Base-by-base conservation (phyloP, 108 stramenopile species). In the Fragilaria crotonensis region DNA sequence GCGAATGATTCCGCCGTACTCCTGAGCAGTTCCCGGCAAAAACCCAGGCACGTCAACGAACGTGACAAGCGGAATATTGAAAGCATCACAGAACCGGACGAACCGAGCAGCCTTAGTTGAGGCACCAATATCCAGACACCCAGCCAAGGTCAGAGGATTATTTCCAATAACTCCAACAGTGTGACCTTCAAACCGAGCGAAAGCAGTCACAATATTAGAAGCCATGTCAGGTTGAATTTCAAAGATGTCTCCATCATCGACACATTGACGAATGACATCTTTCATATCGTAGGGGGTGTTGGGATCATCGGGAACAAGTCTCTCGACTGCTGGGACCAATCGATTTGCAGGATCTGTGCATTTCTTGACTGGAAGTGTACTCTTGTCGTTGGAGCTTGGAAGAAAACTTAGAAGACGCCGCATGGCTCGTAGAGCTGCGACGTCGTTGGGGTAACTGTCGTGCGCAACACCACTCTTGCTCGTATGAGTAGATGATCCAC, bases 21-120 rank as follows among this genome's bases (percentile, higher is more conserved):
- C 80, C 57, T 85, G 82, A 1, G 33, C 67, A 7, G 93, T 92
- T 0, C 96, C 96, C n/a, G 96, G 94, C 28, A 99, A 75, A 70
- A 99, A 99, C 25, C 99, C 99, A 7, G 99, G 99, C 14, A 99
- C 99, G 71, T 99, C 99, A n/a, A 99, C 99, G 60, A 99, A 97
- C 3, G 99, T 99, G 9, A 99, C 73, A 22, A 99, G 68, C 5
- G 99, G 99, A 59, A 98, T 98, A 70, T 98, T 95, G 78, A 98
- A 99, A 23, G 96, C 85, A 76, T 99, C 96, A 63, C 91, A 91
- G 72, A 96, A 97, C 17, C 97, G 88, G 33, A 96, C 97, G 66
- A 99, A 99, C 18, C 99, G 84, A 3, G 96, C 99, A 5, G 90
- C 98, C 75, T 99, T 99, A 54, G 85, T 82, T 29, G 91, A 93